Evolutionary conservation across 176 grass and related monocot species (phyloP), one percentile per base, ranked within the genome.

Genomic region (Oryza brachyantha): DNA sequence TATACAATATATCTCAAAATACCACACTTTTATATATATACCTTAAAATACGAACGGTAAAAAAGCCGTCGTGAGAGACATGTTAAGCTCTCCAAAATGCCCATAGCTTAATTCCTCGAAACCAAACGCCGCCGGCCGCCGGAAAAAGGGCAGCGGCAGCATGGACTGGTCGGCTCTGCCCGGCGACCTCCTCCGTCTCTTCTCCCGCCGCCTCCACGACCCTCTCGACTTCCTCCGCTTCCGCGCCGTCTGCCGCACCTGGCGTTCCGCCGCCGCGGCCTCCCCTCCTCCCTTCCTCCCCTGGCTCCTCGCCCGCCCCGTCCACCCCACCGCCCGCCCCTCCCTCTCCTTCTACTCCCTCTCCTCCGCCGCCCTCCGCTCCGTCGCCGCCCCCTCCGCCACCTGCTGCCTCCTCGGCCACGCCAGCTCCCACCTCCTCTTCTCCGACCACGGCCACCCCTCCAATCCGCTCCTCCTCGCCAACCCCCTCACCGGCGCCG

Each of bases 181-280:
- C 59, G 10, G 27, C 8, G 82, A 84, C 43, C 17, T 84, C 28
- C 24, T 84, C 35, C 25, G 16, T 29, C 38, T 66, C 22, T 8
- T 84, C 62, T 7, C 73, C 10, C 43, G 31, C 65, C 66, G 14
- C 64, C 73, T 78, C 17, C 82, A 78, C 17, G 73, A 84, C 50
- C 63, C 75, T 5, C 31, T 70, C 35, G 82, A 84, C 19, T 84
- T 84, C 73, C 37, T 70, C 64, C 57, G 25, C 41, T 32, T 84
- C 55, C 35, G 73, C 16, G 73, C 73, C 6, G 48, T 78, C 31
- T 84, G 73, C 82, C 54, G 59, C 38, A 25, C 58, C 21, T 84
- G 81, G 81, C 81, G 73, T 46, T 4, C 17, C 8, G 46, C 64
- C 25, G 16, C 82, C 35, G 19, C 68, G 3, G 21, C 40, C 41